phyloP scores from a whole-genome alignment of 164 flowering plant species.

The Dillenia turbinata region DNA sequence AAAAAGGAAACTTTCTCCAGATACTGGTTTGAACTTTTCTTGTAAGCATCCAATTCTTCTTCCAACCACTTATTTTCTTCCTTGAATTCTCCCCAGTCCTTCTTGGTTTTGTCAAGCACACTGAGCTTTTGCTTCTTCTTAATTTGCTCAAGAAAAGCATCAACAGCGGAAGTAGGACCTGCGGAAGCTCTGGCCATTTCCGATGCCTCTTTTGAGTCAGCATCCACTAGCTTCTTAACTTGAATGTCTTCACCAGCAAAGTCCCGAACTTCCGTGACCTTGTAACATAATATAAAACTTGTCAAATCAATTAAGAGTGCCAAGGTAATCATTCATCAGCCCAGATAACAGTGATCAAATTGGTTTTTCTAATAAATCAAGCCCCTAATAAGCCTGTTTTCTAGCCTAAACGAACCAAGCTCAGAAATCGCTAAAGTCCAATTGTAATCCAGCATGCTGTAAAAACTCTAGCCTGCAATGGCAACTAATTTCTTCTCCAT shows the following conservation, averaged over 20 bases:
- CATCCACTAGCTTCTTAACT: conserved; percentile 72
- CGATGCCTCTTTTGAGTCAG: conserved; percentile 69
- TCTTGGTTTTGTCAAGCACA: conserved; percentile 93
- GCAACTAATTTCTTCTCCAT: too few relatives aligned
- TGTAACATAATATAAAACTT: conserved; percentile 13
- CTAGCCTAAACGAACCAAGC: too few relatives aligned
- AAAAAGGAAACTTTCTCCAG: conserved; percentile 81
- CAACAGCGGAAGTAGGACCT: conserved; percentile 70
- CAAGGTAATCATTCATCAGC: too few relatives aligned
- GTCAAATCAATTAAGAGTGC: too few relatives aligned
- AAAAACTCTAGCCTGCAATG: too few relatives aligned
- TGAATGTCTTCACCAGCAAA: conserved; percentile 90
- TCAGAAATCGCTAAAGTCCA: too few relatives aligned
- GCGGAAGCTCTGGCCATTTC: conserved; percentile 52
- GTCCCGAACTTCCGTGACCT: conserved; percentile 78
- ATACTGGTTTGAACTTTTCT: conserved; percentile 94
- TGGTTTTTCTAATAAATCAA: too few relatives aligned
- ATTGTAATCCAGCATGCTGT: too few relatives aligned
- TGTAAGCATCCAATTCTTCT: conserved; percentile 90
- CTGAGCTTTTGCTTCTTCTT: conserved; percentile 93
- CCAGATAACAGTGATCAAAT: too few relatives aligned
- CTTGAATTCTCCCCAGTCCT: conserved; percentile 97
- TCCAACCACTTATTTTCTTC: conserved; percentile 79
- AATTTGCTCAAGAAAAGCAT: conserved; percentile 87
- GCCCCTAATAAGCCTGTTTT: too few relatives aligned